A percentile compares a stretch with the other conserved stretches of the same genome.
Evolutionary conservation across 1,284 basidiomycete genomes (phyloP).

Genomic region (Irpex sp.): DNA sequence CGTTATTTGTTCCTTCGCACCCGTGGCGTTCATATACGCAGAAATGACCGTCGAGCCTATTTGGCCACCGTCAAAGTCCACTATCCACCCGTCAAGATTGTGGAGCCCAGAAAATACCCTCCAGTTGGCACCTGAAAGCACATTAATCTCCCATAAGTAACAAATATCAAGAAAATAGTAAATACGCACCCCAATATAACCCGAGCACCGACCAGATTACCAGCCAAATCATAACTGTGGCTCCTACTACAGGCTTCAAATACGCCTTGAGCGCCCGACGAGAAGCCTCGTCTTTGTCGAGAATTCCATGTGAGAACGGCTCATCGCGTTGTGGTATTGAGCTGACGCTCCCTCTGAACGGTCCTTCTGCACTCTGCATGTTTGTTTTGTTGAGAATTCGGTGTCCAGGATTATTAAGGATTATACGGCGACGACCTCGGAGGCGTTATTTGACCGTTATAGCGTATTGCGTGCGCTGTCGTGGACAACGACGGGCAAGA

Average conservation of each 20-base stretch:
- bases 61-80: conserved; percentile 26
- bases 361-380: neutral
- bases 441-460: too few relatives aligned
- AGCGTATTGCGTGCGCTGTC: neutral
- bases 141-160: neutral
- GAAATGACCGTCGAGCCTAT: conserved; percentile 20
- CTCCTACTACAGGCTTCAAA: conserved; percentile 26
- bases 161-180: neutral
- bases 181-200: conserved; percentile 36
- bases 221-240: conserved; percentile 23
- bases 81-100: conserved; percentile 35
- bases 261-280: conserved; percentile 27
- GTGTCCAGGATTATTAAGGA: too few relatives aligned
- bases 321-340: conserved; percentile 1
- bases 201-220: conserved; percentile 29
- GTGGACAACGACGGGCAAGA: neutral
- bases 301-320: conserved; percentile 16
- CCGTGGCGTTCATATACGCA: conserved; percentile 16
- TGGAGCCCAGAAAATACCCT: conserved; percentile 22
- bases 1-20: conserved; percentile 13
- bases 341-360: neutral
- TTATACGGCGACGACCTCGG: too few relatives aligned
- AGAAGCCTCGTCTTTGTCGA: conserved; percentile 31
- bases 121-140: conserved; percentile 21
- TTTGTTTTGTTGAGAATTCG: neutral